These are phyloP conservation scores for Meyerozyma sp. DNA, from an alignment of 1,139 yeast genomes.

Conservation along the genomic window DNA sequence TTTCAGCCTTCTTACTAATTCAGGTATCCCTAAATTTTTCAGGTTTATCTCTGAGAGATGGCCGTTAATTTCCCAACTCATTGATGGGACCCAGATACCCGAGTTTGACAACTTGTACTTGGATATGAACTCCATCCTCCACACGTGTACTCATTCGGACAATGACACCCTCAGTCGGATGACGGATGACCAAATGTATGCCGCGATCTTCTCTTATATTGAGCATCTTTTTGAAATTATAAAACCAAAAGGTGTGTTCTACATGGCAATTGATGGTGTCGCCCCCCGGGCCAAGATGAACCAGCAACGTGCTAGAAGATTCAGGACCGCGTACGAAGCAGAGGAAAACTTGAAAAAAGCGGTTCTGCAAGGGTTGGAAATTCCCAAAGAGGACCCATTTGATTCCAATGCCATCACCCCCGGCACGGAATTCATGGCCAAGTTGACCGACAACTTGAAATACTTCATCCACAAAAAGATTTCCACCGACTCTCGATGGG, in stretches of 20 bases:
- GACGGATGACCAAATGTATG: slow-evolving; percentile 88
- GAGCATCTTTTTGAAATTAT: slow-evolving; percentile 89
- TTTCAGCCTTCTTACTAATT: slow-evolving; percentile 5
- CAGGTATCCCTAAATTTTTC: slow-evolving; percentile 95
- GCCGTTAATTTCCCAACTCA: slow-evolving; percentile 89
- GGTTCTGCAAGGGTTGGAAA: slow-evolving; percentile 51
- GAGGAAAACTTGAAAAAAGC: slow-evolving; percentile 69
- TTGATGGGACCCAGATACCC: slow-evolving; percentile 81
- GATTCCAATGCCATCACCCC: slow-evolving; percentile 97
- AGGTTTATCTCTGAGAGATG: slow-evolving; percentile 98
- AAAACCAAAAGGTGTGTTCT: slow-evolving; percentile 80
- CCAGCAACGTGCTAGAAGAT: slow-evolving; percentile 96
- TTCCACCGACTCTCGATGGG: slow-evolving; percentile 89
- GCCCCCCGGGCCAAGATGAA: slow-evolving; percentile 99
- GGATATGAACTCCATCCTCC: slow-evolving; percentile 97
- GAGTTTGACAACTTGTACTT: slow-evolving; percentile 92
- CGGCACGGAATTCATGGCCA: slow-evolving; percentile 97
- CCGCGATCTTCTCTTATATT: slow-evolving; percentile 89
- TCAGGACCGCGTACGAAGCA: slow-evolving; percentile 92
- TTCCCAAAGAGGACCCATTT: slow-evolving; percentile 74
- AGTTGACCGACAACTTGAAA: slow-evolving; percentile 74
- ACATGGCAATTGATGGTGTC: slow-evolving; percentile 99
- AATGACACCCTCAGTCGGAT: slow-evolving; percentile 55
- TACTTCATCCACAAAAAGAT: slow-evolving; percentile 91
- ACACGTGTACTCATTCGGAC: slow-evolving; percentile 83